Evolutionary conservation across 495 filamentous ascomycete genomes (phyloP), one percentile per base, ranked within the genome.

Genomic region (Cryomyces antarcticus): DNA sequence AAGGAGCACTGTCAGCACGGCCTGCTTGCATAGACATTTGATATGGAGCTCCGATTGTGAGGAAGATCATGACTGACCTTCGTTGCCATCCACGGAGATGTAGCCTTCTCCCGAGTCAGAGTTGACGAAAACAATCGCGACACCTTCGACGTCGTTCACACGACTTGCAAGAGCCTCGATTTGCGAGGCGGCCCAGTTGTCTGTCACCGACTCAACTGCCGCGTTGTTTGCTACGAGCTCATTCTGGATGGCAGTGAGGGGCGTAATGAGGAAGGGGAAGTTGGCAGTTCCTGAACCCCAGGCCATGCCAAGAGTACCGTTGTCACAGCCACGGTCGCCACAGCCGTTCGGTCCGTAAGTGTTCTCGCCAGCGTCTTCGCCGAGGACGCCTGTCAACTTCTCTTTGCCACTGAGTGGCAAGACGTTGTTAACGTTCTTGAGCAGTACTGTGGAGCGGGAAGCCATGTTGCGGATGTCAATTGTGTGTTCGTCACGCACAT

Each of bases 231-330:
- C 51, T 38, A 72, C 12, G 36, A 82, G 73, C 47, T 80, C 73
- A 30, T 69, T 72, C 54, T 81, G 78, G 34, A 93, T 82, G 2
- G 86, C 87, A 17, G 78, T 71, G 41, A 89, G 73, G 0, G 87
- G 87, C 3, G 83, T 83, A 45, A 88, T 64, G 4, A 95, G 67
- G 60, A 93, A 94, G 2, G 87, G 84, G 65, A 82, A 93, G 49
- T 86, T 77, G 30, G 82, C 69, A 27, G 79, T 80, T 45, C 87
- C 87, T 44, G 77, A 84, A 30, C 87, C 87, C 87, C 87, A 95
- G 38, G 72, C 85, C 76, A 89, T 84, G 28, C 78, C 88, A 28
- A 93, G 67, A 6, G 86, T 93, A 29, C 85, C 87, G 33, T 73
- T 70, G 53, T 82, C 65, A 43, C 43, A 47, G 11, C 30, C 40